A percentile compares a stretch with the other conserved stretches of the same genome.
Conservation (phyloP, 2,329 filamentous ascomycete species). For the Scedosporium apiospermum region DNA sequence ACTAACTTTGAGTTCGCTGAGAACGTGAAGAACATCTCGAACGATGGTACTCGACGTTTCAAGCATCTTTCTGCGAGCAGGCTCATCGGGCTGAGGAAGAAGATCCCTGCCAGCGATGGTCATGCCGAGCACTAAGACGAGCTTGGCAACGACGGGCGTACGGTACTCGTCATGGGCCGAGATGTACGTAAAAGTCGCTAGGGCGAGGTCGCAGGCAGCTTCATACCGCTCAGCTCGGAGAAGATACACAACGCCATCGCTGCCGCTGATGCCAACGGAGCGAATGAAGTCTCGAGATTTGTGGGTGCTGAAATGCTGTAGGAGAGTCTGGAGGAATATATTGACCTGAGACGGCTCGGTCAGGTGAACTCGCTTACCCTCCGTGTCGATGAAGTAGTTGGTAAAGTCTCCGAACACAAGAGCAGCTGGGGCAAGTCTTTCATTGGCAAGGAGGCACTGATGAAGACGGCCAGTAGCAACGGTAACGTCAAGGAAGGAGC, state of each 20-base stretch:
- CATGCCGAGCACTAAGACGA: conserved; percentile 24
- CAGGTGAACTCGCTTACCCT: conserved; percentile 20
- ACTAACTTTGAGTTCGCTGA: conserved; percentile 29
- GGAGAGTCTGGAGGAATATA: conserved; percentile 20
- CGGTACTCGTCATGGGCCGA: conserved; percentile 20
- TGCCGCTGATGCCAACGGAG: conserved; percentile 25
- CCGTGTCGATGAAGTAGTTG: conserved; percentile 20
- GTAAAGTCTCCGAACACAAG: conserved; percentile 20
- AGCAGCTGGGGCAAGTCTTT: conserved; percentile 15
- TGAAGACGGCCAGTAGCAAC: conserved; percentile 23
- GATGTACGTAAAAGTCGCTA: conserved; percentile 22
- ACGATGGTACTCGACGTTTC: conserved; percentile 28
- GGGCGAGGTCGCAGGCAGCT: conserved; percentile 21
- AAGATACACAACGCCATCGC: conserved; percentile 17
- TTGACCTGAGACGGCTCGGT: conserved; percentile 18
- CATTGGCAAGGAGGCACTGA: conserved; percentile 17
- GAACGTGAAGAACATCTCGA: conserved; percentile 27
- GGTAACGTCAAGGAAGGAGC: conserved; percentile 23
- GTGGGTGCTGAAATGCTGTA: conserved; percentile 24
- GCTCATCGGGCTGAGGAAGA: conserved; percentile 21
- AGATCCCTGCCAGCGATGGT: conserved; percentile 25
- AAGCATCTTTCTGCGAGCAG: conserved; percentile 26
- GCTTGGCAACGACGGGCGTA: conserved; percentile 19
- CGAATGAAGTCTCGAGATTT: conserved; percentile 22
- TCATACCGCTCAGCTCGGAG: conserved; percentile 19